Evolutionary conservation across 2,329 filamentous ascomycete species (phyloP).

Genomic region (Trichoderma cornu-damae): DNA sequence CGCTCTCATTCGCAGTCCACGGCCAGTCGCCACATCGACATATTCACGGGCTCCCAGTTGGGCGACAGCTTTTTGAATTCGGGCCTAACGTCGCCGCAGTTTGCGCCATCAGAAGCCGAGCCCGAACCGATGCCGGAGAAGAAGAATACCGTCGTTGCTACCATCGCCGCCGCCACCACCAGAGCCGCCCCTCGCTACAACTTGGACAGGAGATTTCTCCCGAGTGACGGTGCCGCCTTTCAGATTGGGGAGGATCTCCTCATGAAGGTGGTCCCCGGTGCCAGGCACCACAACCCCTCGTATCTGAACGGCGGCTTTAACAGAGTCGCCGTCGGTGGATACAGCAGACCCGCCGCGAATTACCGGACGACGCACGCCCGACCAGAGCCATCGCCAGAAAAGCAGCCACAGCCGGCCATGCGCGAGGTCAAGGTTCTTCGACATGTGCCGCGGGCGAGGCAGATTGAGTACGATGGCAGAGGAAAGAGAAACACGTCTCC

Average conservation of each 20-base stretch:
- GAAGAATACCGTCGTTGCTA: background rate
- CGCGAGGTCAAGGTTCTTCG: constrained; percentile 34
- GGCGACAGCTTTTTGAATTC: constrained; percentile 39
- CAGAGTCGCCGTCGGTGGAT: constrained; percentile 22
- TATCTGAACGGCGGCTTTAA: constrained; percentile 33
- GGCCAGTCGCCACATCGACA: constrained; percentile 22
- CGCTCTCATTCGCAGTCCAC: constrained; percentile 21
- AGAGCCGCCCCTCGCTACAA: constrained; percentile 10
- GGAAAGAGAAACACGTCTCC: constrained; percentile 25
- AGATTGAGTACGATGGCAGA: background rate
- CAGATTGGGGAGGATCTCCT: constrained; percentile 35
- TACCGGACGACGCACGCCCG: constrained; percentile 21
- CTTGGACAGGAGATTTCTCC: constrained; percentile 15
- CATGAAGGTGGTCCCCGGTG: constrained; percentile 33
- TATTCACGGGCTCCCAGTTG: constrained; percentile 38
- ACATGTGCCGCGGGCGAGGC: constrained; percentile 17
- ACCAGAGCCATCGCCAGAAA: constrained; percentile 25
- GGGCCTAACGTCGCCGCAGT: constrained; percentile 35
- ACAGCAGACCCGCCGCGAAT: constrained; percentile 8
- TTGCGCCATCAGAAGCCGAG: constrained; percentile 24
- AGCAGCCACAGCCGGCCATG: constrained; percentile 36
- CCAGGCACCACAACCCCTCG: constrained; percentile 24
- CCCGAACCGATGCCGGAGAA: constrained; percentile 17
- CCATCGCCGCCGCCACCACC: background rate
- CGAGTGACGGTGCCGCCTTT: constrained; percentile 25